Conservation (phyloP, 116 monocot species). For the Iris pallida region DNA sequence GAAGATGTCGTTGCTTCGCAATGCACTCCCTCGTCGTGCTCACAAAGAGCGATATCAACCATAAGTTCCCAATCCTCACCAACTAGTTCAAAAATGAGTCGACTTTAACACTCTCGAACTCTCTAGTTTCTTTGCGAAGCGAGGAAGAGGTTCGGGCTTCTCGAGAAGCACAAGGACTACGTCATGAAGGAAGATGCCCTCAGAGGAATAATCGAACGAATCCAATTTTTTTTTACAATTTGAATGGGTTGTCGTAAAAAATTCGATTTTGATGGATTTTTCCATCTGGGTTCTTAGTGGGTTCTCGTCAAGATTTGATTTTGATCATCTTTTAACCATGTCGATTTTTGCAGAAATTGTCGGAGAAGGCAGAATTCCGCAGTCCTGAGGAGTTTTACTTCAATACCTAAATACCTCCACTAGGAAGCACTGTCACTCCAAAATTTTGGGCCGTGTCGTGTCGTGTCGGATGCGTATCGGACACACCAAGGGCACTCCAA, state of each 20-base stretch:
- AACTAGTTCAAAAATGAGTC: not conserved
- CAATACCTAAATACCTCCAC: too few relatives aligned
- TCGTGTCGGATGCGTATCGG: too few relatives aligned
- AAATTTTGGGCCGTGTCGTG: too few relatives aligned
- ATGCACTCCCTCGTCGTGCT: conserved; percentile 67
- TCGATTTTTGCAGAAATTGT: conserved; percentile 52
- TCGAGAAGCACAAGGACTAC: conserved; percentile 98
- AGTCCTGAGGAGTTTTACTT: conserved; percentile 97
- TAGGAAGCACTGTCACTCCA: too few relatives aligned
- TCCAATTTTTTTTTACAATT: not conserved
- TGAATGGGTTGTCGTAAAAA: not conserved
- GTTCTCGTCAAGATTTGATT: not conserved
- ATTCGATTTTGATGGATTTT: not conserved
- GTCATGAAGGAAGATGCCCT: conserved; percentile 74
- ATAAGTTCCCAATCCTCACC: conserved; percentile 31
- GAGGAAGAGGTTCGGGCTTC: conserved; percentile 81
- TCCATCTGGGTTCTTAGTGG: not conserved
- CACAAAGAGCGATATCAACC: conserved; percentile 95
- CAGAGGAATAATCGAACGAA: conserved; percentile 19
- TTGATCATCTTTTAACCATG: not conserved
- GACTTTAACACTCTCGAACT: not conserved
- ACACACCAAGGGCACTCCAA: too few relatives aligned
- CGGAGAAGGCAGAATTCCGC: conserved; percentile 72
- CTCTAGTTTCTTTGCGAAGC: conserved; percentile 29
- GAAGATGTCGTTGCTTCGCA: conserved; percentile 79